Evolutionary conservation across 148 eudicot species (phyloP), one percentile per base, ranked within the genome.

Genomic region (Camellia sinensis): DNA sequence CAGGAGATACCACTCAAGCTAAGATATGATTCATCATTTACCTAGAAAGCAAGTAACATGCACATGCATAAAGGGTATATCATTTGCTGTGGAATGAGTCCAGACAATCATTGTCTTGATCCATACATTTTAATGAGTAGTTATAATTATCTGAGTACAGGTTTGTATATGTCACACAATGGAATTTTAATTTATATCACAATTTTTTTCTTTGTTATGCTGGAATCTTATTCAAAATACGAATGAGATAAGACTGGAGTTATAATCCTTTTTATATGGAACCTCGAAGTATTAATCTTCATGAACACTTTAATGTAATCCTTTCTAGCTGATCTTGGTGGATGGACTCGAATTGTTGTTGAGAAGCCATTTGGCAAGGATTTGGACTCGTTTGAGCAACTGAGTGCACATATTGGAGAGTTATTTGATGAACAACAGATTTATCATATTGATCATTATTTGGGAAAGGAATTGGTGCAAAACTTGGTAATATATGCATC

Each of bases 321-420:
- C 74, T 59, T 87, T 89, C 74, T 91, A 96, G 99, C 97, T 82
- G 91, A 90, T 79, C 88, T 77, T 80, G 97, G 90, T 74, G 98
- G 99, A 79, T 96, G 99, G 99, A 91, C 98, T 75, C 91, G 98
- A 21, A 87, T 94, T 77, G 89, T 96, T 79, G 97, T 94, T 70
- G 99, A 96, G 86, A 96, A 96, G 92, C 98, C 97, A 46, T 96
- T 96, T 81, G 99, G 99, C 45, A 96, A 79, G 86, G 99, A 94
- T 87, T 85, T 92, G 79, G 89, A 84, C 63, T 94, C 99, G 56
- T 87, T 98, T 53, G 99, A 96, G 84, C 79, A 90, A 84, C 93
- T 96, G 29, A 93, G 99, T 86, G 71, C 91, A 22, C 97, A 94
- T 79, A 96, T 96, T 74, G 98, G 98, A 60, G 87, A 91, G 88